Evolutionary conservation across 106 monocot species (phyloP), one percentile per base, ranked within the genome.

Genomic region (Dendrobium officinale): DNA sequence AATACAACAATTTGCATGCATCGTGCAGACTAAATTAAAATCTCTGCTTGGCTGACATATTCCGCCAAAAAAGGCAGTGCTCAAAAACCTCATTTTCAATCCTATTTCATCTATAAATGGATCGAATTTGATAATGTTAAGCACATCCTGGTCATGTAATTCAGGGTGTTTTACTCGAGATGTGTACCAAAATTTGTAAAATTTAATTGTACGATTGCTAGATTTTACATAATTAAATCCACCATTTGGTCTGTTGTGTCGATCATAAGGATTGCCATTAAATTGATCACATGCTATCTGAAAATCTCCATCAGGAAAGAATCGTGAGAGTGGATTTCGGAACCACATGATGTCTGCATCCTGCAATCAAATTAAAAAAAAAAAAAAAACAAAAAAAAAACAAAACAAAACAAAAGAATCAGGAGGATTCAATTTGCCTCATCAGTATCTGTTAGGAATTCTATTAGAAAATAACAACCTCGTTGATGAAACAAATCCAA

Each of bases 181-280:
- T 31, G 73, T 59, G 33, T 79, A 83, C 79, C 79, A 83, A 48
- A 74, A 83, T 64, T 79, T 79, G 74, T 79, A 83, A 75, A 79
- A 83, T 61, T 83, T 47, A 18, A 83, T 83, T 4, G 83, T 83
- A 42, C 79, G 72, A 43, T 83, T 79, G 75, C 78, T 83, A 33
- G 83, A 83, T 42, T 83, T 83, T 20, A 83, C 83, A 75, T 74
- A 83, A 29, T 83, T 83, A 64, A 83, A 83, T 64, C 83, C 83
- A 44, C 83, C 83, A 75, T 83, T 83, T 40, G 79, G 59, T 45
- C 49, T 83, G 43, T 83, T 83, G 6, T 72, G 59, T 75, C 56
- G 73, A 61, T 83, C 79, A 42, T 17, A 27, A 13, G 68, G 18
- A 37, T 79, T 75, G 73, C 83, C 78, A 19, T 73, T 1, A 64